phyloP scores from a whole-genome alignment of 371 early-diverging fungal genomes.

The Quaeritorhiza haematococci region DNA sequence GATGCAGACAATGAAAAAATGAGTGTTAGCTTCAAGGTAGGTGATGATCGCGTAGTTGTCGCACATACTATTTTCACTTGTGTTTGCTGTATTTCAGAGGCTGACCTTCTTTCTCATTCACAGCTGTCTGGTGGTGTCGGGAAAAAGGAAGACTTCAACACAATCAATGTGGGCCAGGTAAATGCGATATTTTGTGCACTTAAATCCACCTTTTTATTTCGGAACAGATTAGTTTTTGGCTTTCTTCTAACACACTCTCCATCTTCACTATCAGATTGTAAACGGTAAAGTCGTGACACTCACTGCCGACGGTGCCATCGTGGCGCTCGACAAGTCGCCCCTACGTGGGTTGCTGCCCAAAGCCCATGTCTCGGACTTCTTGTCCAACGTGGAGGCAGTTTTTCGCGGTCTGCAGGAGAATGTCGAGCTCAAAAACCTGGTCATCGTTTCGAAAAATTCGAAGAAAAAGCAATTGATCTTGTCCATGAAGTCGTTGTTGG shows the following conservation, averaged over 20 bases:
- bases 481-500: conserved; percentile 55
- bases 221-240: too few relatives aligned
- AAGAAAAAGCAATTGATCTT: conserved; percentile 40
- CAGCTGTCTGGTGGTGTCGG: too few relatives aligned
- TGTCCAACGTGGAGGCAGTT: conserved; percentile 38
- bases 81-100: background rate
- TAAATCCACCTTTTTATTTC: too few relatives aligned
- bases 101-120: too few relatives aligned
- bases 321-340: conserved; percentile 51
- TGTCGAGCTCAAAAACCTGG: conserved; percentile 41
- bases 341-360: conserved; percentile 47
- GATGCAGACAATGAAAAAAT: conserved; percentile 51
- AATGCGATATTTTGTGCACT: too few relatives aligned
- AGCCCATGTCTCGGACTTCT: conserved; percentile 63
- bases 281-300: conserved; percentile 48
- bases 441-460: conserved; percentile 48
- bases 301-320: conserved; percentile 36
- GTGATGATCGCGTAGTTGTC: background rate
- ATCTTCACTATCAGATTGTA: conserved; percentile 33
- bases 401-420: conserved; percentile 40
- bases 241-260: background rate
- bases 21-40: conserved; percentile 45
- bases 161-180: too few relatives aligned
- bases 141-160: too few relatives aligned
- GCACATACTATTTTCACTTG: background rate